Conservation (phyloP, 176 grass and related monocot genomes). For the Musa itinerans region DNA sequence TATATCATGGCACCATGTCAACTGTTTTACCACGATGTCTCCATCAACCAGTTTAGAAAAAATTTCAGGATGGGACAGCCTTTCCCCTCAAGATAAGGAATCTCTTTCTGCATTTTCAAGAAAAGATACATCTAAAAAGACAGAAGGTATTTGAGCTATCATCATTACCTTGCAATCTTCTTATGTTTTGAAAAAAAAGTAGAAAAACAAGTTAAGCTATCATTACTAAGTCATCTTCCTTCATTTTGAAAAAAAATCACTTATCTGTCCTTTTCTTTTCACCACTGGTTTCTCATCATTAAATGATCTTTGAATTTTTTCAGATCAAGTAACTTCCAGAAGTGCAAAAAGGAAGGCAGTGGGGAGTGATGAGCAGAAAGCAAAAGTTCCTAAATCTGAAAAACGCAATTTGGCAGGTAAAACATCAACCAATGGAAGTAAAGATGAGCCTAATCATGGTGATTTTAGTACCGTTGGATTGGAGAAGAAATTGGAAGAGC, state of each 20-base stretch:
- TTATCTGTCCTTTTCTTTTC: slow-evolving; percentile 25
- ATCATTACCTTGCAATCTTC: slow-evolving; percentile 9
- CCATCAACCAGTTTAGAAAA: slow-evolving; percentile 56
- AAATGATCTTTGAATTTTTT: slow-evolving; percentile 16
- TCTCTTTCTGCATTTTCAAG: slow-evolving; percentile 46
- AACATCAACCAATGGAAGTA: slow-evolving; percentile 25
- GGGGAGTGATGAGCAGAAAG: slow-evolving; percentile 16
- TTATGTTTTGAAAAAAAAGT: neutral
- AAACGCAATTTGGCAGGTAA: slow-evolving; percentile 33
- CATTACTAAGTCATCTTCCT: no score
- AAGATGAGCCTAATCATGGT: slow-evolving; percentile 26
- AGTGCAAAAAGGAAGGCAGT: slow-evolving; percentile 62
- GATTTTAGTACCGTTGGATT: slow-evolving; percentile 33
- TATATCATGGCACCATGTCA: slow-evolving; percentile 64
- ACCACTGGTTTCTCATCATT: slow-evolving; percentile 17
- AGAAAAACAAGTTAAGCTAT: no score
- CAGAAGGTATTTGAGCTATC: slow-evolving; percentile 30
- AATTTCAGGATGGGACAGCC: slow-evolving; percentile 69
- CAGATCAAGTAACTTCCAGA: slow-evolving; percentile 46
- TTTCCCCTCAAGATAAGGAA: slow-evolving; percentile 54
- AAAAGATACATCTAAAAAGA: slow-evolving; percentile 27
- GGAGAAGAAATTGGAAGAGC: slow-evolving; percentile 59
- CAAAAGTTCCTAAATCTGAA: slow-evolving; percentile 51
- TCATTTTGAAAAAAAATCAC: neutral
- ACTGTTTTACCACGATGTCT: slow-evolving; percentile 59